These are phyloP conservation scores for Annulohypoxylon maeteangense DNA, from an alignment of 495 filamentous ascomycete genomes.

Conservation along the genomic window DNA sequence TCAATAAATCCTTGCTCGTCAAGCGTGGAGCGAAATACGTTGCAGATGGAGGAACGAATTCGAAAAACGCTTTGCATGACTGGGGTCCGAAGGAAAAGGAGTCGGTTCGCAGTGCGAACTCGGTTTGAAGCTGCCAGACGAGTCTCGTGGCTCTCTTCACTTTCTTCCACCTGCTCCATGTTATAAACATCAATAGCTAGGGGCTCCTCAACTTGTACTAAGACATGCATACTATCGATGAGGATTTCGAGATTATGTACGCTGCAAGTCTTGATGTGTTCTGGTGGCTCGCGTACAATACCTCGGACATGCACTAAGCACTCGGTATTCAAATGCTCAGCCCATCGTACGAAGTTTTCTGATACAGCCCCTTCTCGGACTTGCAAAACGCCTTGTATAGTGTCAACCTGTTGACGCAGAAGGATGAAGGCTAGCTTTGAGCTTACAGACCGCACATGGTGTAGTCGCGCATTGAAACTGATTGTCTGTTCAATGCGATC, in stretches of 20 bases:
- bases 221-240: constrained; percentile 80
- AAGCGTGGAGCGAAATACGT: constrained; percentile 82
- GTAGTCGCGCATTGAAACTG: constrained; percentile 83
- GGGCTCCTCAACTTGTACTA: constrained; percentile 67
- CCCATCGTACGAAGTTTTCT: constrained; percentile 92
- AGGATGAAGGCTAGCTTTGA: constrained; percentile 90
- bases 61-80: constrained; percentile 90
- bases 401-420: constrained; percentile 81
- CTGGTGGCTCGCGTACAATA: constrained; percentile 75
- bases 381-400: constrained; percentile 82
- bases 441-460: constrained; percentile 85
- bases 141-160: constrained; percentile 54
- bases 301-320: constrained; percentile 83
- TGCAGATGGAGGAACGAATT: constrained; percentile 76
- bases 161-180: constrained; percentile 55
- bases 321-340: constrained; percentile 79
- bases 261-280: constrained; percentile 80
- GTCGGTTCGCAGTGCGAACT: constrained; percentile 77
- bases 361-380: constrained; percentile 65
- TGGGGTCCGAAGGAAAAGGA: constrained; percentile 86
- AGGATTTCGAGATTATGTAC: constrained; percentile 81
- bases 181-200: constrained; percentile 75
- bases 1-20: constrained; percentile 83
- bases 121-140: constrained; percentile 54
- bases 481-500: constrained; percentile 70